phyloP scores from a whole-genome alignment of 805 yeast species.

The Clavispora santaluciae region DNA sequence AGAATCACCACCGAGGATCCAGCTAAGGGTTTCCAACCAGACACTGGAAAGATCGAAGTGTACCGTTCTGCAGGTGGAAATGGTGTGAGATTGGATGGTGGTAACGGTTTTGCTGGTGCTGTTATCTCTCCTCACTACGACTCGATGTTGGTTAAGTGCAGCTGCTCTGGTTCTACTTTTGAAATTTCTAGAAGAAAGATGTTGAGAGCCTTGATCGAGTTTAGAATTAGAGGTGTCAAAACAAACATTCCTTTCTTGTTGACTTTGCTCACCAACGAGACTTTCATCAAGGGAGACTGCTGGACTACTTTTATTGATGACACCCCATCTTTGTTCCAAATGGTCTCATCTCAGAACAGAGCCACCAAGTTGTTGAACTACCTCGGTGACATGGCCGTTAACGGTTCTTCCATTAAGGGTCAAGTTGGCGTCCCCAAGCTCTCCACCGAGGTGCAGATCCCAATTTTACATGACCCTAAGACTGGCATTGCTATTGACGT shows the following conservation, averaged over 20 bases:
- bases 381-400: slow-evolving; percentile 89
- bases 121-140: slow-evolving; percentile 96
- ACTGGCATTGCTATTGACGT: slow-evolving; percentile 62
- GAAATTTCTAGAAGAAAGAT: slow-evolving; percentile 97
- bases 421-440: slow-evolving; percentile 91
- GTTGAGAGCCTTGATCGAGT: slow-evolving; percentile 94
- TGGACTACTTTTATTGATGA: slow-evolving; percentile 99
- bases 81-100: slow-evolving; percentile 98
- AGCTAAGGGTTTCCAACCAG: slow-evolving; percentile 93
- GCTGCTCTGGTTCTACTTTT: slow-evolving; percentile 94
- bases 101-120: slow-evolving; percentile 96
- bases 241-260: slow-evolving; percentile 95
- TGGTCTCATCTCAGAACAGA: slow-evolving; percentile 93
- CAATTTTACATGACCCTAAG: slow-evolving; percentile 57
- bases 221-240: slow-evolving; percentile 98
- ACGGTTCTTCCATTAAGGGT: slow-evolving; percentile 94
- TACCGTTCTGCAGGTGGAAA: slow-evolving; percentile 99
- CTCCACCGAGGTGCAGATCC: slow-evolving; percentile 67
- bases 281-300: slow-evolving; percentile 80
- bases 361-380: slow-evolving; percentile 91
- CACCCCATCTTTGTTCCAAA: slow-evolving; percentile 91
- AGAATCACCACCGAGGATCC: slow-evolving; percentile 99
- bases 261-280: slow-evolving; percentile 84
- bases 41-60: slow-evolving; percentile 96
- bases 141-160: slow-evolving; percentile 96